Evolutionary conservation across 202 grass and related monocot species (phyloP).

Genomic region (Setaria italica): DNA sequence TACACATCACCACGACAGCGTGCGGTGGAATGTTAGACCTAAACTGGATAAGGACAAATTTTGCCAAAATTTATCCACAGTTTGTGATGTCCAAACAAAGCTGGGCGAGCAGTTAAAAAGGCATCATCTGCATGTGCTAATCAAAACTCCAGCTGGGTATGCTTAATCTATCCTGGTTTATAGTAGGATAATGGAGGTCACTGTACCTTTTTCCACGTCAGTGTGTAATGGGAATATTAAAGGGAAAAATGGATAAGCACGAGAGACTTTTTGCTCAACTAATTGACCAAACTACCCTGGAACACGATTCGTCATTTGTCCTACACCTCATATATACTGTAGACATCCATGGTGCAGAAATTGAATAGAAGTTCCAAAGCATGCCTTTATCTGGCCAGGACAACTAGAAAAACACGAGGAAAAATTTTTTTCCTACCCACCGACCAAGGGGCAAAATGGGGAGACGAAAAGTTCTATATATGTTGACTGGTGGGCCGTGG

Average conservation of each 20-base stretch:
- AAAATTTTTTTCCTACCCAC: not conserved
- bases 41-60: not conserved
- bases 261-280: not conserved
- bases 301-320: not conserved
- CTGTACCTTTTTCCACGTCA: conserved; percentile 43
- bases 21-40: not conserved
- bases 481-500: conserved; percentile 46
- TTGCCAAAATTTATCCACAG: not conserved
- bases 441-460: conserved; percentile 58
- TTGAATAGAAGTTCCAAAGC: not conserved
- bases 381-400: too few relatives aligned
- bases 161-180: conserved; percentile 29
- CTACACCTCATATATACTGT: too few relatives aligned
- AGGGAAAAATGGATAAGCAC: conserved; percentile 40
- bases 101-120: not conserved
- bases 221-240: not conserved
- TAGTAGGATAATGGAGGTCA: not conserved
- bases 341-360: not conserved
- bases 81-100: not conserved
- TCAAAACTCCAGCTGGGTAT: not conserved
- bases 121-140: not conserved
- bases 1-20: not conserved
- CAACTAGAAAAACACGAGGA: not conserved
- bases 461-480: conserved; percentile 30
- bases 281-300: not conserved